Evolutionary conservation across 306 rosid genomes (phyloP), one percentile per base, ranked within the genome.

Genomic region (Senna siamea): DNA sequence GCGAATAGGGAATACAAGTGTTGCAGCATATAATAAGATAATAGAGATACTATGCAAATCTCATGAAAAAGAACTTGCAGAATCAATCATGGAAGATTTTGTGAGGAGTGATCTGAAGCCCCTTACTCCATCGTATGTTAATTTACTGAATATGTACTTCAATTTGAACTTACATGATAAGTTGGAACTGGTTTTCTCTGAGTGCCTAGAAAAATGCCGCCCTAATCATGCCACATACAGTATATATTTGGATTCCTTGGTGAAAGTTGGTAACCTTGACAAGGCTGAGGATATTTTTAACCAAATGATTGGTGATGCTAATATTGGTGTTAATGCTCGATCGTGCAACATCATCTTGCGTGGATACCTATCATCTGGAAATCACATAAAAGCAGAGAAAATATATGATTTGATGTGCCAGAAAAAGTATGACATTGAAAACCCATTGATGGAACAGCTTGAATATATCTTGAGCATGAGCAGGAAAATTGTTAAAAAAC

Each of bases 231-330:
- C 88, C 5, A 58, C 88, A 73, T 91, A 81, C 75, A 87, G 82
- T 60, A 87, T 89, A 85, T 93, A 88, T 85, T 78, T 93, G 88
- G 87, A 91, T 80, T 89, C 96, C 67, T 88, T 89, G 87, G 97
- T 93, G 74, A 89, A 87, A 69, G 85, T 85, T 32, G 89, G 96
- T 61, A 81, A 89, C 51, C 65, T 89, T 80, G 83, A 84, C 79
- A 89, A 81, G 82, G 97, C 97, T 6, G 96, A 83, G 80, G 89
- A 87, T 70, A 76, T 91, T 78, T 91, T 93, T 78, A 69, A 44
- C 61, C 77, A 60, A 66, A 91, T 93, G 97, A 79, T 72, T 44
- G 62, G 74, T 54, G 85, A 87, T 69, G 82, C 19, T 1, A 58
- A 84, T 56, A 81, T 91, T 32, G 96, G 96, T 82, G 74, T 93